These are phyloP conservation scores for Globisporangium canariense DNA, from an alignment of 352 stramenopile genomes.

Conservation along the genomic window DNA sequence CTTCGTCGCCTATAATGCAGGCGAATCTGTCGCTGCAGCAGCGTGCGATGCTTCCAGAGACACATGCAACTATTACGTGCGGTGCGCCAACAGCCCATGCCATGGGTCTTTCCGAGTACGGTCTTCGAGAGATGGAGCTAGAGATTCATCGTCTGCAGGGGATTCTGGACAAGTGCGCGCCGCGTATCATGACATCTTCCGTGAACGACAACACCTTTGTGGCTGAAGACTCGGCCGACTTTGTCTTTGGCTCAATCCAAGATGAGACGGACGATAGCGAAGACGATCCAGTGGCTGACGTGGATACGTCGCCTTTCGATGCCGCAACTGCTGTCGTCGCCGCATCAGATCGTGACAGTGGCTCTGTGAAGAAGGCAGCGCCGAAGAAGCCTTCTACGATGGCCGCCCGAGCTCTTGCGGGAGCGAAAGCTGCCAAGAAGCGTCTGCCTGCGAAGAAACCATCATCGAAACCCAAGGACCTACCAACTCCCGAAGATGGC, in stretches of 20 bases:
- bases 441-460: conserved; percentile 37
- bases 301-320: conserved; percentile 5
- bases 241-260: conserved; percentile 47
- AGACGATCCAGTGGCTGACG: conserved; percentile 7
- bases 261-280: conserved; percentile 41
- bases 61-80: conserved; percentile 71
- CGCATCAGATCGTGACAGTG: conserved; percentile 15
- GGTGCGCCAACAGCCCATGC: conserved; percentile 78
- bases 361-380: conserved; percentile 16
- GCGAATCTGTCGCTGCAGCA: conserved; percentile 32
- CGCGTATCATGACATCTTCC: conserved; percentile 27
- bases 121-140: conserved; percentile 80
- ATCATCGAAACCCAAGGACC: conserved; percentile 33
- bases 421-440: conserved; percentile 47
- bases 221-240: conserved; percentile 46
- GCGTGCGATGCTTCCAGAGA: conserved; percentile 44
- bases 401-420: conserved; percentile 52
- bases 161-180: conserved; percentile 62
- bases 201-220: conserved; percentile 35
- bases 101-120: conserved; percentile 71
- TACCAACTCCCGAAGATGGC: conserved; percentile 37
- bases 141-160: conserved; percentile 66
- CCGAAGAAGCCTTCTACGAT: conserved; percentile 57
- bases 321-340: conserved; percentile 20
- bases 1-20: conserved; percentile 6